These are phyloP conservation scores for Akanthomyces dipterigenus DNA, from an alignment of 2,329 filamentous ascomycete genomes.

Conservation along the genomic window DNA sequence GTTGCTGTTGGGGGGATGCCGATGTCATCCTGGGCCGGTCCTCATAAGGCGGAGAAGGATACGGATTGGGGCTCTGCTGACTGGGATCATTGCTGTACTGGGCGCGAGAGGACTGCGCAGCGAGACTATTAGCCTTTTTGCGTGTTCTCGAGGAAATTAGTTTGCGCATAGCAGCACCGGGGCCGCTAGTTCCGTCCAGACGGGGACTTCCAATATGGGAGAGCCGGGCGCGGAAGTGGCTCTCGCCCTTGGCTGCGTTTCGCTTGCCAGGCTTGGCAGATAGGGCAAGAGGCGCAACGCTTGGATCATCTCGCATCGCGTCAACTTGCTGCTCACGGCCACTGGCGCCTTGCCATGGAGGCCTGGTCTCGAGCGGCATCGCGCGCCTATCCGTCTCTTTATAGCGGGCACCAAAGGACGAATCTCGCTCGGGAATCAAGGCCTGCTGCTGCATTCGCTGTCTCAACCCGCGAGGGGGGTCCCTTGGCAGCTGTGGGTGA, in stretches of 20 bases:
- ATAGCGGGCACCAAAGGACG: constrained; percentile 28
- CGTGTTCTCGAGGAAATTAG: constrained; percentile 28
- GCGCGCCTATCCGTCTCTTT: constrained; percentile 29
- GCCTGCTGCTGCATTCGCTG: constrained; percentile 8
- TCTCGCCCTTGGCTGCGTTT: constrained; percentile 17
- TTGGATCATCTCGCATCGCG: constrained; percentile 55
- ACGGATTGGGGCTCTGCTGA: not conserved
- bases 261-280: constrained; percentile 44
- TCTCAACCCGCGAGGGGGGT: not conserved
- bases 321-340: constrained; percentile 59
- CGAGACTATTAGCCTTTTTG: constrained; percentile 16
- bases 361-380: constrained; percentile 37
- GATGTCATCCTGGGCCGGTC: not conserved
- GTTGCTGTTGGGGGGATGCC: constrained; percentile 16
- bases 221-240: not conserved
- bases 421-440: not conserved
- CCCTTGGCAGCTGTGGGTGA: not conserved
- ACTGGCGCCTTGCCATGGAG: constrained; percentile 67
- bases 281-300: constrained; percentile 50
- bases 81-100: constrained; percentile 22
- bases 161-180: constrained; percentile 26
- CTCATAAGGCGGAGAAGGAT: constrained; percentile 27
- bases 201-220: constrained; percentile 1
- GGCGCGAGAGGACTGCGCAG: not conserved
- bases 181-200: constrained; percentile 15